These are phyloP conservation scores for Perkinsus marinus DNA, from an alignment of 169 alveolate genomes.

Conservation along the genomic window DNA sequence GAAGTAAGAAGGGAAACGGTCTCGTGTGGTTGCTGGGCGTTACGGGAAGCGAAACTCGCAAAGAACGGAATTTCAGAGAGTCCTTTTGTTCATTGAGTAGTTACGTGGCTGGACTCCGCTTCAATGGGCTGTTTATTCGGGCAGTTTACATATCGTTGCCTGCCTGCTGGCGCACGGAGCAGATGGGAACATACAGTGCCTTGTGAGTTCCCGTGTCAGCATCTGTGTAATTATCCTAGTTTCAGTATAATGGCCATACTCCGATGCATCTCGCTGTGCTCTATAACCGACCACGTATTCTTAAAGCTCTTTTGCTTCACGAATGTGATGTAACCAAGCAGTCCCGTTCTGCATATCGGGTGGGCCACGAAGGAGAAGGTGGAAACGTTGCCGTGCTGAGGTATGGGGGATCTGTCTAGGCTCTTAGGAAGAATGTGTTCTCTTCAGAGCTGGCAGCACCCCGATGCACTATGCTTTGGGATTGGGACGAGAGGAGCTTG, in stretches of 20 bases:
- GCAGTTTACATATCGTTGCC: neutral
- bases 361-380: neutral
- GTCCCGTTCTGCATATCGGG: neutral
- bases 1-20: no score
- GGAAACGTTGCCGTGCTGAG: neutral
- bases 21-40: no score
- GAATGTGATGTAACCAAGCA: neutral
- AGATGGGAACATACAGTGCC: neutral
- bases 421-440: neutral
- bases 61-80: no score
- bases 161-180: neutral
- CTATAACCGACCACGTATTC: neutral
- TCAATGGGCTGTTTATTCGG: neutral
- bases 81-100: neutral
- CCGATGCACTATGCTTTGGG: neutral
- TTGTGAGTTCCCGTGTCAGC: neutral
- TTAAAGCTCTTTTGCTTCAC: neutral
- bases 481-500: neutral
- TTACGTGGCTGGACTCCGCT: neutral
- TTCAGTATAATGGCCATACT: neutral
- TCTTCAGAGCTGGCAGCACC: neutral
- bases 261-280: neutral
- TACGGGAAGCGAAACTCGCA: no score
- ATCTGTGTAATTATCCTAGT: neutral
- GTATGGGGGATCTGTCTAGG: no score